These are phyloP conservation scores for Ustilago hordei DNA, from an alignment of 1,284 basidiomycete genomes.

Conservation along the genomic window DNA sequence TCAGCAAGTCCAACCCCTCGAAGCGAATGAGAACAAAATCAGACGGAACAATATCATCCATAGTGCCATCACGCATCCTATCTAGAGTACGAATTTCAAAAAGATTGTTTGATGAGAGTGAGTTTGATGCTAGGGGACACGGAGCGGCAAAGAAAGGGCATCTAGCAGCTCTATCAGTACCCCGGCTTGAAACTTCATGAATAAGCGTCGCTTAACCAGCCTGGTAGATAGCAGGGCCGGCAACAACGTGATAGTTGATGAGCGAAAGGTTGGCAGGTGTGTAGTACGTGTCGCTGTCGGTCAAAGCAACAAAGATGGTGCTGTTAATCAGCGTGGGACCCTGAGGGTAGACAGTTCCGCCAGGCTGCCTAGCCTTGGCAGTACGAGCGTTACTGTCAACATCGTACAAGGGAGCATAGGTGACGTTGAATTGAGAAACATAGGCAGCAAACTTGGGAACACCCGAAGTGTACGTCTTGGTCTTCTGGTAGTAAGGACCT, in stretches of 20 bases:
- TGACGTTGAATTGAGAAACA: constrained; percentile 57
- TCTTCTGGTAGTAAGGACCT: constrained; percentile 58
- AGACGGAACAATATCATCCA: no score
- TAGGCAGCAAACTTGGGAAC: constrained; percentile 54
- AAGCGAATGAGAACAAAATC: no score
- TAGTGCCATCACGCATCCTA: no score
- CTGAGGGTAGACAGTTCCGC: constrained; percentile 32
- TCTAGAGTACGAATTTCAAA: no score
- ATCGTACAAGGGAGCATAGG: constrained; percentile 54
- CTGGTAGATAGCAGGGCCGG: constrained; percentile 59
- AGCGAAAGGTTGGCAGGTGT: constrained; percentile 53
- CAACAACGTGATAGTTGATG: constrained; percentile 55
- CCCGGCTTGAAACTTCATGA: background rate
- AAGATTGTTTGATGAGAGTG: no score
- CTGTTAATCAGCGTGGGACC: constrained; percentile 48
- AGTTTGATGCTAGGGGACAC: background rate
- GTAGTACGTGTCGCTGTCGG: constrained; percentile 37
- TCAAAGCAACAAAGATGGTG: constrained; percentile 56
- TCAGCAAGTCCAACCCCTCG: background rate
- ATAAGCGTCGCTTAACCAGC: constrained; percentile 33
- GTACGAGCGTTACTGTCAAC: constrained; percentile 42
- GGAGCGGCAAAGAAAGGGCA: background rate
- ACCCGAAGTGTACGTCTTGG: constrained; percentile 43
- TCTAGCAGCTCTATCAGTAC: background rate
- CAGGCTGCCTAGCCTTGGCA: constrained; percentile 55